phyloP scores from a whole-genome alignment of 176 grass and related monocot genomes.

The Olyra latifolia region DNA sequence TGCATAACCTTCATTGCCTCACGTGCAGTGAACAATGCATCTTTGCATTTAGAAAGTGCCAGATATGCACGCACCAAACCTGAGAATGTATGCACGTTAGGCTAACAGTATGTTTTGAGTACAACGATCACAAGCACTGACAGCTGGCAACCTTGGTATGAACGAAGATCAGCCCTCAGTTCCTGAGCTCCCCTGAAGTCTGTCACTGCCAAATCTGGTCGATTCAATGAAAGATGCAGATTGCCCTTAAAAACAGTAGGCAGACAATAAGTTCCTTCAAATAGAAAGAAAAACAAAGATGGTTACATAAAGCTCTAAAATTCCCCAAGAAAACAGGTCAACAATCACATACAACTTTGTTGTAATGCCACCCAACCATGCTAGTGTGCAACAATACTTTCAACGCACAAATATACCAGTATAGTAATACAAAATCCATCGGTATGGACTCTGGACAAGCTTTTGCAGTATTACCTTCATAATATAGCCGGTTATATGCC shows the following conservation, averaged over 20 bases:
- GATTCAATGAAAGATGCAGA: slow-evolving; percentile 80
- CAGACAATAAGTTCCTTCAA: slow-evolving; percentile 21
- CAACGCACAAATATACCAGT: not conserved
- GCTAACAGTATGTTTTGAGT: not conserved
- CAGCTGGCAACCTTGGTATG: slow-evolving; percentile 75
- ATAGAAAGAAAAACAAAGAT: slow-evolving; percentile 8
- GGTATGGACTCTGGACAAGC: not conserved
- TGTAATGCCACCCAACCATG: slow-evolving; percentile 18
- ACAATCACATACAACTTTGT: not conserved
- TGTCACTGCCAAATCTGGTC: slow-evolving; percentile 86
- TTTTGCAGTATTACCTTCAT: slow-evolving; percentile 79
- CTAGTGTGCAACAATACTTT: not conserved
- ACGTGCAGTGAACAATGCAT: slow-evolving; percentile 87
- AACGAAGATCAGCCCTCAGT: slow-evolving; percentile 86
- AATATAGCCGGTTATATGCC: slow-evolving; percentile 91
- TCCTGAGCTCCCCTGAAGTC: slow-evolving; percentile 95
- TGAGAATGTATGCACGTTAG: slow-evolving; percentile 37
- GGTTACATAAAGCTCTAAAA: not conserved
- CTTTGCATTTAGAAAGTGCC: slow-evolving; percentile 90
- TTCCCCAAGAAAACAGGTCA: not conserved
- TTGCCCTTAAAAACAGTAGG: slow-evolving; percentile 61
- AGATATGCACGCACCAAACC: slow-evolving; percentile 88
- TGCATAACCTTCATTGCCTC: slow-evolving; percentile 99
- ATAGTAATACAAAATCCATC: not conserved
- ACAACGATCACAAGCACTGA: slow-evolving; percentile 2